phyloP scores from a whole-genome alignment of 495 filamentous ascomycete species.

The Clavariopsis aquatica region DNA sequence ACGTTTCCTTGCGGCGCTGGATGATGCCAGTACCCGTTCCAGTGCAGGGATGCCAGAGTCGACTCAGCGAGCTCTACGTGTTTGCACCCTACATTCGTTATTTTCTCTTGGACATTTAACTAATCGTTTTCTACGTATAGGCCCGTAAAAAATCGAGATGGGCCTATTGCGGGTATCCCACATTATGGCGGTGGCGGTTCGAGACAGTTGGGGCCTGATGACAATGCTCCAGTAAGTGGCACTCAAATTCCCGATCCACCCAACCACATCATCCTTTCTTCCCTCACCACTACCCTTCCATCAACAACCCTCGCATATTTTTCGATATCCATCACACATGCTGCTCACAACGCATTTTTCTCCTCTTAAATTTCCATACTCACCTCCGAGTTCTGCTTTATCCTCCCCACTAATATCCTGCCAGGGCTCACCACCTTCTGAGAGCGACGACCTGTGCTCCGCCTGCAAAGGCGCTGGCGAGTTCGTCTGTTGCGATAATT shows the following conservation, averaged over 20 bases:
- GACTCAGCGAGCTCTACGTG: slow-evolving; percentile 22
- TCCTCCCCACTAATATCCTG: slow-evolving; percentile 31
- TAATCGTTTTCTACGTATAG: slow-evolving; percentile 30
- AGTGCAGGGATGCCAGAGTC: slow-evolving; percentile 16
- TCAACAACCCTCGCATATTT: slow-evolving; percentile 24
- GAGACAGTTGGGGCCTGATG: slow-evolving; percentile 36
- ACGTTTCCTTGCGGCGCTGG: slow-evolving; percentile 2
- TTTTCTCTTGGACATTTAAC: slow-evolving; percentile 19
- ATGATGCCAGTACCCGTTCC: slow-evolving; percentile 11
- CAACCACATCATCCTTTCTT: slow-evolving; percentile 35
- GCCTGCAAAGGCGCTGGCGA: slow-evolving; percentile 80
- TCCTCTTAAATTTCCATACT: slow-evolving; percentile 28
- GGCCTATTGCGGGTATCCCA: slow-evolving; percentile 34
- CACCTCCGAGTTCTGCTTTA: slow-evolving; percentile 30
- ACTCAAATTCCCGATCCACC: slow-evolving; percentile 31
- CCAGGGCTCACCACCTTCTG: slow-evolving; percentile 54
- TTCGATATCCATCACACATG: slow-evolving; percentile 32
- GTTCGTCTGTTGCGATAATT: slow-evolving; percentile 90
- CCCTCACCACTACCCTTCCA: slow-evolving; percentile 23
- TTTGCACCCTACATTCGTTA: slow-evolving; percentile 15
- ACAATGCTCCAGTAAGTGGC: slow-evolving; percentile 39
- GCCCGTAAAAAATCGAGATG: slow-evolving; percentile 38
- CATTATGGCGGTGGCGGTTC: slow-evolving; percentile 30
- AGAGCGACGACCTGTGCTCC: slow-evolving; percentile 86
- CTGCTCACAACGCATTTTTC: slow-evolving; percentile 19